A percentile compares a stretch with the other conserved stretches of the same genome.
Evolutionary conservation across 2,329 filamentous ascomycete genomes (phyloP).

Genomic region (Scedosporium minutisporum): DNA sequence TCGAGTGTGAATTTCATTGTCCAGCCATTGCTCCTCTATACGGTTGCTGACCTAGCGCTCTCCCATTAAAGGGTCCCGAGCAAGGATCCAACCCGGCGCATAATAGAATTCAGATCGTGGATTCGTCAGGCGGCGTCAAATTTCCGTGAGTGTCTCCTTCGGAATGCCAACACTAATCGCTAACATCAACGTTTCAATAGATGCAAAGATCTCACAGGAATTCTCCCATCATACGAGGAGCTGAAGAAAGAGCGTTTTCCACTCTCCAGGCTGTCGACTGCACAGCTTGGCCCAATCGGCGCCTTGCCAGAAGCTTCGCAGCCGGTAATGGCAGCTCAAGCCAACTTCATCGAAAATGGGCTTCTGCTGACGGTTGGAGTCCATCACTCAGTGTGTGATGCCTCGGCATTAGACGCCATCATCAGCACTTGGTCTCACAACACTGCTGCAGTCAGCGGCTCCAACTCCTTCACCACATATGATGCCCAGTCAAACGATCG

Average conservation of each 20-base stretch:
- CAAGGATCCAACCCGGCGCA: background rate
- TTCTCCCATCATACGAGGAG: background rate
- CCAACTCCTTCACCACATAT: background rate
- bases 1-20: background rate
- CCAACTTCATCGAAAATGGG: constrained; percentile 1
- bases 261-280: background rate
- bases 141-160: background rate
- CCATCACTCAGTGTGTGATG: background rate
- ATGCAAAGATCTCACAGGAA: background rate
- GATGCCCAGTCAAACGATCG: background rate
- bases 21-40: background rate
- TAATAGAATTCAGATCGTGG: background rate
- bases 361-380: background rate
- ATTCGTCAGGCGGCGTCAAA: background rate
- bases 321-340: background rate
- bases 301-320: background rate
- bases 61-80: background rate
- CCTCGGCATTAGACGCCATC: background rate
- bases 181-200: background rate
- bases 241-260: background rate
- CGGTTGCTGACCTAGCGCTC: background rate
- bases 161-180: background rate
- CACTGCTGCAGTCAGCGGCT: background rate
- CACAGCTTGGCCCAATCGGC: background rate
- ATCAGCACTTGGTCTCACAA: background rate